phyloP scores from a whole-genome alignment of 2,329 filamentous ascomycete species.

The Aspergillus uvarum region DNA sequence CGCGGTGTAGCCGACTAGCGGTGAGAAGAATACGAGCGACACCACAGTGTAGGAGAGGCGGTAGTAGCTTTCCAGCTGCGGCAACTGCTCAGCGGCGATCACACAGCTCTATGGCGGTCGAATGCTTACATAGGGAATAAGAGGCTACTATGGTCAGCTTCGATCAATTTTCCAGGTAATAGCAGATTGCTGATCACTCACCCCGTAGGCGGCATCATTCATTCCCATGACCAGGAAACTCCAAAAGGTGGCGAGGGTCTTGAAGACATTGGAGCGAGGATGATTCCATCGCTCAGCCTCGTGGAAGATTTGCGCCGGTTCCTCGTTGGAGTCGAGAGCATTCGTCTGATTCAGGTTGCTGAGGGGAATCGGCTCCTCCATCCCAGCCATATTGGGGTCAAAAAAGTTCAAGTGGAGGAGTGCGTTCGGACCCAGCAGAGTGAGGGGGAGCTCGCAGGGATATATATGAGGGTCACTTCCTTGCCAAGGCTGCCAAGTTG shows the following conservation, averaged over 20 bases:
- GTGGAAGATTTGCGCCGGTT: background rate
- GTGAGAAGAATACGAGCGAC: constrained; percentile 51
- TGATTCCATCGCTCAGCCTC: constrained; percentile 44
- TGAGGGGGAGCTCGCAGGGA: background rate
- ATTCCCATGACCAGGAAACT: constrained; percentile 59
- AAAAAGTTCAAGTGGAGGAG: background rate
- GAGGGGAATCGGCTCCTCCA: background rate
- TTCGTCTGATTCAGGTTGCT: background rate
- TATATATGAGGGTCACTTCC: background rate
- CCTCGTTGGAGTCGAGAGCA: background rate
- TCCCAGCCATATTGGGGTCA: background rate
- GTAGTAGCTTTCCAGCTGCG: constrained; percentile 49
- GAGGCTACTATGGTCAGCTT: constrained; percentile 24
- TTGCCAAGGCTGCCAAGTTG: background rate
- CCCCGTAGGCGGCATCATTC: constrained; percentile 60
- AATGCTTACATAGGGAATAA: constrained; percentile 53
- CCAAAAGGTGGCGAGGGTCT: constrained; percentile 57
- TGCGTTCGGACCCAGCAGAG: background rate
- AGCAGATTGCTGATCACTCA: constrained; percentile 33
- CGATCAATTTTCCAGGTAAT: background rate
- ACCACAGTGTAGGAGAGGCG: constrained; percentile 49
- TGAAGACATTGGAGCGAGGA: constrained; percentile 50
- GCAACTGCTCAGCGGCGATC: background rate
- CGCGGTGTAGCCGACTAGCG: constrained; percentile 48
- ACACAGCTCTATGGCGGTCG: background rate